Base-by-base conservation (phyloP, 179 eudicot species). In the Corrigiola litoralis region DNA sequence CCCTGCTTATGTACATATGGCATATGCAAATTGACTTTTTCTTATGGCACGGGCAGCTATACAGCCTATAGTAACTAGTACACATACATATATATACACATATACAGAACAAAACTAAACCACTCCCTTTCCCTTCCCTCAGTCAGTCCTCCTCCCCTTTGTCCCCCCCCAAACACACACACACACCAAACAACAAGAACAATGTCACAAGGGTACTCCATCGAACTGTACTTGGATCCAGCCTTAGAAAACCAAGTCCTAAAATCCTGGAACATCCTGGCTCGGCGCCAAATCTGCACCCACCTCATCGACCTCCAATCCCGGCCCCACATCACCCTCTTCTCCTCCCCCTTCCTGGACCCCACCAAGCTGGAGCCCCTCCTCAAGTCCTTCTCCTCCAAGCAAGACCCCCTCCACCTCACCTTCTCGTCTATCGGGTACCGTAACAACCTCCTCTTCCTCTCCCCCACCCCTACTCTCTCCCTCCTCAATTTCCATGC, bases 321-420 rank as follows among this genome's bases (percentile, higher is more conserved):
- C 11, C 86, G 99, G 6, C 97, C 99, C n/a, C 99, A 94, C 71
- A 84, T 94, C 32, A 94, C 99, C 67, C 88, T 94, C n/a, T 88
- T 90, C 62, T 84, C 89, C 37, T 81, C 90, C 44, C 77, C 84
- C 1, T 81, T 58, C 63, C 45, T 82, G 0, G 97, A 94, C 38
- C 84, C 86, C 2, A 58, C 81, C 5, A 94, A 90, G 67, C 75
- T 94, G 18, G 91, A 87, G 51, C 81, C 77, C 38, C 11, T 90
- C 1, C 66, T 90, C 12, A 94, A 87, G 54, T 69, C 44, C 31
- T 80, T 94, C 34, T 81, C 88, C 29, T 68, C 85, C 0, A 94
- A 81, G 70, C 92, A 82, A 74, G 96, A 94, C 9, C 87, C 99
- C 23, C 63, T 94, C 9, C 77, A 81, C 9, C 41, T 94, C 21